These are phyloP conservation scores for Oidium heveae DNA, from an alignment of 2,329 filamentous ascomycete genomes.

Conservation along the genomic window DNA sequence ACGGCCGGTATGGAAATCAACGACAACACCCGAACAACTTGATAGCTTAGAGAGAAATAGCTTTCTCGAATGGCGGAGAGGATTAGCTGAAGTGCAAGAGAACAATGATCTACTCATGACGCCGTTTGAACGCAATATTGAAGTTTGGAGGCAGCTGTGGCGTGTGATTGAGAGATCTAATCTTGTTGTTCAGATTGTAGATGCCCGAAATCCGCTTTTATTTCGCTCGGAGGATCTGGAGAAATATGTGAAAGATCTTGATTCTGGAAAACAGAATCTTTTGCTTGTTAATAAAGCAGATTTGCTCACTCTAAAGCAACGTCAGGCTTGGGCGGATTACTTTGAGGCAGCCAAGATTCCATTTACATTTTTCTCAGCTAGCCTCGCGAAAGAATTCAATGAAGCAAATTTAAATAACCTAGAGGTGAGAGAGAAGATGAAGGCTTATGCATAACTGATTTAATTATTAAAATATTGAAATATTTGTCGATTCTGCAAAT, in stretches of 20 bases:
- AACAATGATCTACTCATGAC: slow-evolving; percentile 90
- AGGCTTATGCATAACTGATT: background rate
- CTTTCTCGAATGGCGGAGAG: slow-evolving; percentile 70
- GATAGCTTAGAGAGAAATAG: slow-evolving; percentile 56
- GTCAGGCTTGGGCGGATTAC: slow-evolving; percentile 64
- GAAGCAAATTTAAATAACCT: slow-evolving; percentile 26
- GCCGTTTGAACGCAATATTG: slow-evolving; percentile 86
- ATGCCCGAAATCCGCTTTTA: slow-evolving; percentile 79
- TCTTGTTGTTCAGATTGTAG: slow-evolving; percentile 90
- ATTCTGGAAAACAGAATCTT: slow-evolving; percentile 68
- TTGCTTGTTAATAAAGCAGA: slow-evolving; percentile 95
- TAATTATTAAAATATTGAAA: background rate
- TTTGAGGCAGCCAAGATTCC: slow-evolving; percentile 59
- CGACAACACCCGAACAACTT: slow-evolving; percentile 61
- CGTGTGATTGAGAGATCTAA: slow-evolving; percentile 93
- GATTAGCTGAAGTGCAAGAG: slow-evolving; percentile 78
- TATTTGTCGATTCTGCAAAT: no score
- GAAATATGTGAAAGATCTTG: slow-evolving; percentile 78
- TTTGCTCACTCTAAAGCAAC: slow-evolving; percentile 82
- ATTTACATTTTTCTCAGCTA: slow-evolving; percentile 91
- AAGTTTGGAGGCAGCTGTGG: slow-evolving; percentile 96
- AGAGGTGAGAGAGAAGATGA: background rate
- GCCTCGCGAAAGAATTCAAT: slow-evolving; percentile 69
- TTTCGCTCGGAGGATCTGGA: slow-evolving; percentile 91
- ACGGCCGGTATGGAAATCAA: slow-evolving; percentile 67